Percentiles rank a stretch among this genome's conserved stretches.
phyloP scores from a whole-genome alignment of 441 rosid genomes.

The Erysimum cheiri region DNA sequence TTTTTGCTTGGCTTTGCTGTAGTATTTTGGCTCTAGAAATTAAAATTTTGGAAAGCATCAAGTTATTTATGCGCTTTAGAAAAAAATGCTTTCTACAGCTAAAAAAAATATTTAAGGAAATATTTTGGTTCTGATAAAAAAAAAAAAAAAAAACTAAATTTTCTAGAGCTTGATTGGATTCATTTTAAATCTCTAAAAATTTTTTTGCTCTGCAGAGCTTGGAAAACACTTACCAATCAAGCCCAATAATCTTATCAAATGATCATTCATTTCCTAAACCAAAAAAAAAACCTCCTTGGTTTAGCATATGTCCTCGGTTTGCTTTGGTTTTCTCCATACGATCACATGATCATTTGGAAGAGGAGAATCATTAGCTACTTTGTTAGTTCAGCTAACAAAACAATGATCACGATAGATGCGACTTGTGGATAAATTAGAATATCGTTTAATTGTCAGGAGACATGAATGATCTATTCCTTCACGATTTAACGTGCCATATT shows the following conservation, averaged over 20 bases:
- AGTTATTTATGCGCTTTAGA: no score
- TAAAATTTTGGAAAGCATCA: no score
- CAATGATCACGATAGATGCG: slow-evolving; percentile 28
- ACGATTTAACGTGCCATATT: slow-evolving; percentile 37
- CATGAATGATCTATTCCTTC: slow-evolving; percentile 39
- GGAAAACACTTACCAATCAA: no score
- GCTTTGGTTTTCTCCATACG: slow-evolving; percentile 7
- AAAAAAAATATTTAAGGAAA: no score
- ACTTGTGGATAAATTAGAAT: slow-evolving; percentile 25
- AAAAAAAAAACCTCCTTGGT: neutral
- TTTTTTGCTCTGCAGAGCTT: no score
- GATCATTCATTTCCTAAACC: slow-evolving; percentile 13
- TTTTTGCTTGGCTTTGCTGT: no score
- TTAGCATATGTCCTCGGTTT: slow-evolving; percentile 7
- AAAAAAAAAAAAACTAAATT: no score
- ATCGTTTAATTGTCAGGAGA: slow-evolving; percentile 30
- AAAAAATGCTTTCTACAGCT: no score
- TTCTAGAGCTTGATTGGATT: no score
- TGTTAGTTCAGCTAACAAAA: slow-evolving; percentile 32
- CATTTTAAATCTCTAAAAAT: no score
- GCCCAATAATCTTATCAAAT: neutral
- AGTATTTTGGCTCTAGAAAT: no score
- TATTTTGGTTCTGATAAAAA: no score
- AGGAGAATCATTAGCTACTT: slow-evolving; percentile 34
- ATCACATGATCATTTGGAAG: slow-evolving; percentile 21